Percentiles rank a stretch among this genome's conserved stretches.
Evolutionary conservation across 2,329 filamentous ascomycete genomes (phyloP).

Genomic region (Pseudocercospora eumusae): DNA sequence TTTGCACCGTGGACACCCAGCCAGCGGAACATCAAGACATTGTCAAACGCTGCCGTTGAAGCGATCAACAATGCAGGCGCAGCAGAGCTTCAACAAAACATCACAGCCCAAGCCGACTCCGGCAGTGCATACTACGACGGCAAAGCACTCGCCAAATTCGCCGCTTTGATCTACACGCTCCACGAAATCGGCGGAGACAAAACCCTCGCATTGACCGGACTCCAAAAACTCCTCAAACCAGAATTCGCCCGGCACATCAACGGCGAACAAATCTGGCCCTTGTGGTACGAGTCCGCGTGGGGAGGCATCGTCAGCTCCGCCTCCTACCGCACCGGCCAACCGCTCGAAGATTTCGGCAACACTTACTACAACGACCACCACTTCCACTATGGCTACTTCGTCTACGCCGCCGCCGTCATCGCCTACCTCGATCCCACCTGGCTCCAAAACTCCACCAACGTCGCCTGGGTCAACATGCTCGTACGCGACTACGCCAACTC

Average conservation of each 20-base stretch:
- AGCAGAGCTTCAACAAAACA: conserved; percentile 72
- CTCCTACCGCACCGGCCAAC: conserved; percentile 73
- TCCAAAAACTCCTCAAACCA: conserved; percentile 50
- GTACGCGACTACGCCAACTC: conserved; percentile 84
- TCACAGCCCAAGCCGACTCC: conserved; percentile 69
- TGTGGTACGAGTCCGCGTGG: conserved; percentile 65
- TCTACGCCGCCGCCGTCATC: conserved; percentile 82
- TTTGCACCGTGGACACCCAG: conserved; percentile 75
- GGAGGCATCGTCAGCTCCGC: conserved; percentile 78
- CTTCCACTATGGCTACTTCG: conserved; percentile 77
- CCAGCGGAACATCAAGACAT: conserved; percentile 40
- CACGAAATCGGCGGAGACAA: conserved; percentile 59
- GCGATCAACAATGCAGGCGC: conserved; percentile 62
- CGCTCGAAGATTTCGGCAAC: conserved; percentile 83
- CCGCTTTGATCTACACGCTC: conserved; percentile 47
- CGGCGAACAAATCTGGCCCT: conserved; percentile 45
- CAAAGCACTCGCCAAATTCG: conserved; percentile 54
- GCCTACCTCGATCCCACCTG: conserved; percentile 75
- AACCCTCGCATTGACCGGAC: conserved; percentile 52
- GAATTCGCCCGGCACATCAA: conserved; percentile 52
- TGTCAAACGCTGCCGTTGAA: conserved; percentile 48
- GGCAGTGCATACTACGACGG: conserved; percentile 93
- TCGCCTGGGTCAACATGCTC: conserved; percentile 77
- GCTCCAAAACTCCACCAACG: conserved; percentile 64
- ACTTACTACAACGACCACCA: conserved; percentile 73